phyloP scores from a whole-genome alignment of 2,329 filamentous ascomycete species.

The Aspergillus amoenus region DNA sequence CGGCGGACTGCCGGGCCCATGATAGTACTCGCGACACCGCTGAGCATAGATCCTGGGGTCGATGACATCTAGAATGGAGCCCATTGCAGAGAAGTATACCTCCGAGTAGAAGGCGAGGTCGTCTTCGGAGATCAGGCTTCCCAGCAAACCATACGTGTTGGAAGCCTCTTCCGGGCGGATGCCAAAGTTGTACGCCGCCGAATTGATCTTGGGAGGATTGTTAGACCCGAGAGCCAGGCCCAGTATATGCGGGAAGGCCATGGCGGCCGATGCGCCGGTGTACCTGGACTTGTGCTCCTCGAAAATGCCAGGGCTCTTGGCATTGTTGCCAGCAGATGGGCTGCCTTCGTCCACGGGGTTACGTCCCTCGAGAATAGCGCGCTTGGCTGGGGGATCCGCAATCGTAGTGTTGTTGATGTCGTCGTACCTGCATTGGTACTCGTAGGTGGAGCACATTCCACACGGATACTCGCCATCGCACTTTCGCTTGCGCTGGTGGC shows the following conservation, averaged over 20 bases:
- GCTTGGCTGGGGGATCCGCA: slow-evolving; percentile 12
- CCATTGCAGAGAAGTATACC: slow-evolving; percentile 24
- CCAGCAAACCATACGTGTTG: slow-evolving; percentile 21
- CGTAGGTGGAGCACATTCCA: slow-evolving; percentile 28
- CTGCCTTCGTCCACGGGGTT: background rate
- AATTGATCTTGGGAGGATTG: slow-evolving; percentile 25
- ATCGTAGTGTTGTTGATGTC: slow-evolving; percentile 8
- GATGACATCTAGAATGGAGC: slow-evolving; percentile 23
- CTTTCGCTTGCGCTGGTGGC: slow-evolving; percentile 36
- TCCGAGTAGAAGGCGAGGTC: slow-evolving; percentile 23
- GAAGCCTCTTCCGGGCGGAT: slow-evolving; percentile 31
- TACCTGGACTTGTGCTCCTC: slow-evolving; percentile 29
- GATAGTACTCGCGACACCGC: slow-evolving; percentile 30
- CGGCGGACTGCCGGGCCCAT: slow-evolving; percentile 11
- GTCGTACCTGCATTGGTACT: slow-evolving; percentile 28
- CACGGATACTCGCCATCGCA: slow-evolving; percentile 32
- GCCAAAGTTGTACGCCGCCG: slow-evolving; percentile 33
- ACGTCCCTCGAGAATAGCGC: background rate
- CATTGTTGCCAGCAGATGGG: slow-evolving; percentile 16
- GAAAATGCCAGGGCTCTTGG: slow-evolving; percentile 27
- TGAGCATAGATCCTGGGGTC: slow-evolving; percentile 27
- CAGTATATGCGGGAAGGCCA: slow-evolving; percentile 31
- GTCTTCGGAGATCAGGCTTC: slow-evolving; percentile 25
- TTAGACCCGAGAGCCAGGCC: slow-evolving; percentile 27
- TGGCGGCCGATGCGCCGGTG: slow-evolving; percentile 30